Evolutionary conservation across 345 rosid species (phyloP).

Genomic region (Euclidium syriacum): DNA sequence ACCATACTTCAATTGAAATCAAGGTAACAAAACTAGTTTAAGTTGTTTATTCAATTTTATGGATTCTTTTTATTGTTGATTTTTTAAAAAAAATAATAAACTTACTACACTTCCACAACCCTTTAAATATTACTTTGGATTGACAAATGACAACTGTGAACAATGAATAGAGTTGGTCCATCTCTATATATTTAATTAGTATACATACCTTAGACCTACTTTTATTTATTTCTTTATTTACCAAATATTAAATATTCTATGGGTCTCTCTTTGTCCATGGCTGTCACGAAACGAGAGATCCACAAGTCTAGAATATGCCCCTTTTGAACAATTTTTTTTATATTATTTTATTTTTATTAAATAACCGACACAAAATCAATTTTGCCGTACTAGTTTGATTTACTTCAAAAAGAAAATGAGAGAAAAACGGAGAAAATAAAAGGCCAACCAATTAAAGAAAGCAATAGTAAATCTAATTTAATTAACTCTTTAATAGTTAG

Average conservation of each 20-base stretch:
- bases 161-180: conserved; percentile 27
- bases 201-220: neutral
- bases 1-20: conserved; percentile 18
- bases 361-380: conserved; percentile 1
- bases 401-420: neutral
- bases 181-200: neutral
- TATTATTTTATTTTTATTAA: neutral
- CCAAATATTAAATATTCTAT: neutral
- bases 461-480: too few species aligned
- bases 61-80: neutral
- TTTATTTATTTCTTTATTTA: neutral
- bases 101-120: neutral
- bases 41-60: neutral
- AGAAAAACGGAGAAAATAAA: neutral
- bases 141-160: conserved; percentile 26
- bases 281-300: conserved; percentile 13
- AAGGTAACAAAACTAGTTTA: conserved; percentile 18
- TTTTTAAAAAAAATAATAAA: neutral
- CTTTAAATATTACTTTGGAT: neutral
- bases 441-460: neutral
- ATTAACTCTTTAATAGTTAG: too few species aligned
- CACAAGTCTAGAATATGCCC: conserved; percentile 28
- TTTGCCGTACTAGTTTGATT: neutral
- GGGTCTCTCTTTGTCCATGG: conserved; percentile 11
- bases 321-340: neutral